phyloP scores from a whole-genome alignment of 2,329 filamentous ascomycete species.

The Aspergillus alliaceus region DNA sequence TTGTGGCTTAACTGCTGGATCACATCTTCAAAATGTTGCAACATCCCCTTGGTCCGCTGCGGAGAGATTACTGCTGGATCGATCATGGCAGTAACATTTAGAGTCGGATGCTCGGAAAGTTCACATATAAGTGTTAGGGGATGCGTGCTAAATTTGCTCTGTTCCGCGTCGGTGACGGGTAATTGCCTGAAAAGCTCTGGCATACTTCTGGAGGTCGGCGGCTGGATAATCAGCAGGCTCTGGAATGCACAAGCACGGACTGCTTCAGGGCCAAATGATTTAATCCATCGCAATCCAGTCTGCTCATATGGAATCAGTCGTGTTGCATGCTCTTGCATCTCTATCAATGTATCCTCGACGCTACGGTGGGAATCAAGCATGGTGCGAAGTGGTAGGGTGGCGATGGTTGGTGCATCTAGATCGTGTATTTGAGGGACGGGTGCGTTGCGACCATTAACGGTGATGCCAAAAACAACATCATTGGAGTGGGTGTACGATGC shows the following conservation, averaged over 20 bases:
- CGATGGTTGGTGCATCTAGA: constrained; percentile 9
- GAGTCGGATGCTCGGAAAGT: too few species aligned
- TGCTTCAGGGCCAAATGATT: neutral
- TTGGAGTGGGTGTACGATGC: neutral
- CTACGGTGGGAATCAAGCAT: neutral
- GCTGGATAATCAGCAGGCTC: constrained; percentile 3
- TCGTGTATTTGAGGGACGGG: constrained; percentile 3
- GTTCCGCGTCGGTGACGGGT: too few species aligned
- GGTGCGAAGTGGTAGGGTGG: constrained; percentile 8
- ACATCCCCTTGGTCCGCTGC: too few species aligned
- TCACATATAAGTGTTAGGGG: too few species aligned
- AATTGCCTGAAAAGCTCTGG: too few species aligned
- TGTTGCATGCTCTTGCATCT: neutral
- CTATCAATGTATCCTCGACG: neutral
- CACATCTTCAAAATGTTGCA: too few species aligned
- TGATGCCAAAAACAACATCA: constrained; percentile 6
- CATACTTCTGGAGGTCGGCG: neutral
- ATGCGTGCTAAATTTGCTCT: too few species aligned
- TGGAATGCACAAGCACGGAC: constrained; percentile 1
- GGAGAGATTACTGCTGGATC: too few species aligned
- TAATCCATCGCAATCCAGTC: constrained; percentile 3
- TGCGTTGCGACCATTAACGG: constrained; percentile 7
- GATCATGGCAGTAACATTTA: too few species aligned
- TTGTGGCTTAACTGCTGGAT: too few species aligned
- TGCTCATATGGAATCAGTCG: constrained; percentile 9